Conservation (phyloP, 2,329 filamentous ascomycete species). For the Chaetomium olivaceum region DNA sequence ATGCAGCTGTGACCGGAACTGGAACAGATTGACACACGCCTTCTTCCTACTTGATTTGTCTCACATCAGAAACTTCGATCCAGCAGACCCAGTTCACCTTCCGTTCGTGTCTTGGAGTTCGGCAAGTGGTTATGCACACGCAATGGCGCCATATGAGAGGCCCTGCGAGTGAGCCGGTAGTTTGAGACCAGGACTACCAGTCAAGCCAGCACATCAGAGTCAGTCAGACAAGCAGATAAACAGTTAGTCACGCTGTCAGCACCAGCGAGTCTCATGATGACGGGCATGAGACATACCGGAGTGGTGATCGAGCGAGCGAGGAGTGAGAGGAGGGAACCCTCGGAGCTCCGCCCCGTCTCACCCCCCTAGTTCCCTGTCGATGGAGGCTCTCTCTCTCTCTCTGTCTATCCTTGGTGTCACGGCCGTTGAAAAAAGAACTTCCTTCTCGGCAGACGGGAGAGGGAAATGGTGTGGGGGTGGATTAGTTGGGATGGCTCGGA, state of each 20-base stretch:
- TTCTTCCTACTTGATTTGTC: not conserved
- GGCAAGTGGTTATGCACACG: not conserved
- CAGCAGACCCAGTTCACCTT: not conserved
- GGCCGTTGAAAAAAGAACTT: not conserved
- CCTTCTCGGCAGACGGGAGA: not conserved
- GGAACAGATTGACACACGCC: not conserved
- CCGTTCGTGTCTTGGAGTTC: not conserved
- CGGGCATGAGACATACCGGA: constrained; percentile 4
- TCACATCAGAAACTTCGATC: not conserved
- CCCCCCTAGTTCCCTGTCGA: not conserved
- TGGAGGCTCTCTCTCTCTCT: not conserved
- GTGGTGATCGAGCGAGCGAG: not conserved
- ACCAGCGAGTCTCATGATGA: not conserved
- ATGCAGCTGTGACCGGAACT: not conserved
- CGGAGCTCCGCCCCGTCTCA: not conserved
- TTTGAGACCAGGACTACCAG: not conserved
- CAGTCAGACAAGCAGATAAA: not conserved
- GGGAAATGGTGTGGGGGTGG: not conserved
- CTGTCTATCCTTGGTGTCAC: not conserved
- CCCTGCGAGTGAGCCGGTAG: not conserved
- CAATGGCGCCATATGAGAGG: not conserved
- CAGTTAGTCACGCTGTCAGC: not conserved
- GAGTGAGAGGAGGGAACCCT: not conserved
- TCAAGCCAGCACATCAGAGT: not conserved
- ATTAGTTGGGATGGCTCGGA: not conserved